Conservation (phyloP, 805 yeast species). For the Candida silvatica region DNA sequence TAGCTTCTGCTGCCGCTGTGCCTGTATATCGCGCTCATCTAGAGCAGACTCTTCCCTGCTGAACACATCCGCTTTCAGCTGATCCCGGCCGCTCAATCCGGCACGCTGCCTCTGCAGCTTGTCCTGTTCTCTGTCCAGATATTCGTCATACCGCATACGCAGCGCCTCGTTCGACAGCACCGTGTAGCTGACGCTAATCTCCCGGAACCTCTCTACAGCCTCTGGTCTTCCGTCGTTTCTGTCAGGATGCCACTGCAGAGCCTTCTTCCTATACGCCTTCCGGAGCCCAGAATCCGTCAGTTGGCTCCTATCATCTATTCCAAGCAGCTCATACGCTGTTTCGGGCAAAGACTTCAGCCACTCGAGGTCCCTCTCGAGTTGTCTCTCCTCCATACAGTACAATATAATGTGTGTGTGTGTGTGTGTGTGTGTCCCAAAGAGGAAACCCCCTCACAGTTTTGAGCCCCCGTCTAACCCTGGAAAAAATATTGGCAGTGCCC, state of each 20-base stretch:
- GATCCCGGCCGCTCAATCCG: slow-evolving; percentile 7
- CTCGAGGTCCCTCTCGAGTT: slow-evolving; percentile 6
- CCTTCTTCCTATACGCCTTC: slow-evolving; percentile 23
- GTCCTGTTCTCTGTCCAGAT: slow-evolving; percentile 4
- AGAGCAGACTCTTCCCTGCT: slow-evolving; percentile 23
- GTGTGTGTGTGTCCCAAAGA: no score
- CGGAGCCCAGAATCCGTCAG: slow-evolving; percentile 9
- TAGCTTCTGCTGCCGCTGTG: slow-evolving; percentile 9
- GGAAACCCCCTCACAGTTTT: no score
- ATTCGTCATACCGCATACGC: slow-evolving; percentile 15
- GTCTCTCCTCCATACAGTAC: background rate
- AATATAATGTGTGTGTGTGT: no score
- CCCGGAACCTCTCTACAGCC: slow-evolving; percentile 20
- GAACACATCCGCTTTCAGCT: slow-evolving; percentile 20
- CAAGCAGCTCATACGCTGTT: slow-evolving; percentile 11
- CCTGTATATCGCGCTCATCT: slow-evolving; percentile 4
- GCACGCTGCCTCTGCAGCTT: slow-evolving; percentile 2
- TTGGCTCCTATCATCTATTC: slow-evolving; percentile 5
- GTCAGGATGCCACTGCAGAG: slow-evolving; percentile 26
- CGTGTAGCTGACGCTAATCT: slow-evolving; percentile 19
- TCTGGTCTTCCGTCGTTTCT: slow-evolving; percentile 22
- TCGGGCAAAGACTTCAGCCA: slow-evolving; percentile 9
- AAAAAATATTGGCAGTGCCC: no score
- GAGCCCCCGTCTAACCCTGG: no score
- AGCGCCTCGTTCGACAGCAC: slow-evolving; percentile 13